phyloP scores from a whole-genome alignment of 768 basidiomycete species.

The Trametes villosa region DNA sequence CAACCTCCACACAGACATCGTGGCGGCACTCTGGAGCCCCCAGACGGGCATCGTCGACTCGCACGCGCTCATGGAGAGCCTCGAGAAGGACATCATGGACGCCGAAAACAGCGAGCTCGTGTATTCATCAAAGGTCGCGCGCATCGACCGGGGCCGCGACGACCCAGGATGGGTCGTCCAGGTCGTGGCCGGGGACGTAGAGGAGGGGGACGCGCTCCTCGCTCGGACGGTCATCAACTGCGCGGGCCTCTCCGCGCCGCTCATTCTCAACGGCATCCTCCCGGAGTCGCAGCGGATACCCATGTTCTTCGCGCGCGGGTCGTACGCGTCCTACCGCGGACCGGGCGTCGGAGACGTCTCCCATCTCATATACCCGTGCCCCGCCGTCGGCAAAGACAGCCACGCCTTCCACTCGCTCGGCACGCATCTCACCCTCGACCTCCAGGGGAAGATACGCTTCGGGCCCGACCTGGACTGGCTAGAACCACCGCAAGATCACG shows the following conservation, averaged over 20 bases:
- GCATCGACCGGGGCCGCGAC: constrained; percentile 63
- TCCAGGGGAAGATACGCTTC: constrained; percentile 85
- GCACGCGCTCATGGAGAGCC: constrained; percentile 77
- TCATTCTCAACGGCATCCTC: constrained; percentile 73
- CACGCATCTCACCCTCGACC: constrained; percentile 88
- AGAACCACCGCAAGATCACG: constrained; percentile 49
- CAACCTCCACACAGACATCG: constrained; percentile 71
- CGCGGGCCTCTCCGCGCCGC: constrained; percentile 71
- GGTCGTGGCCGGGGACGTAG: constrained; percentile 56
- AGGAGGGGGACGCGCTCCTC: constrained; percentile 64
- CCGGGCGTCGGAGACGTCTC: constrained; percentile 68
- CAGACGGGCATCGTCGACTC: constrained; percentile 92
- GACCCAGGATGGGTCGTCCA: constrained; percentile 90
- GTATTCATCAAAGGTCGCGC: constrained; percentile 80
- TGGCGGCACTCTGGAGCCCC: constrained; percentile 77
- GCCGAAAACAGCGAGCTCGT: constrained; percentile 72
- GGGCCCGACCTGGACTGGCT: constrained; percentile 95
- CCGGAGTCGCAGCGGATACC: constrained; percentile 61
- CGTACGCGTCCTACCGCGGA: constrained; percentile 88
- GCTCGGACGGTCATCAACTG: constrained; percentile 83
- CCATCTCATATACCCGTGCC: constrained; percentile 92
- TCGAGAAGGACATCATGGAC: constrained; percentile 82
- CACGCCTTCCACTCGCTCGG: constrained; percentile 84
- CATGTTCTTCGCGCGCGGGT: constrained; percentile 82
- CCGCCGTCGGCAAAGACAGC: constrained; percentile 58